Evolutionary conservation across 2,329 filamentous ascomycete genomes (phyloP).

Genomic region (Trichoderma cornu-damae): DNA sequence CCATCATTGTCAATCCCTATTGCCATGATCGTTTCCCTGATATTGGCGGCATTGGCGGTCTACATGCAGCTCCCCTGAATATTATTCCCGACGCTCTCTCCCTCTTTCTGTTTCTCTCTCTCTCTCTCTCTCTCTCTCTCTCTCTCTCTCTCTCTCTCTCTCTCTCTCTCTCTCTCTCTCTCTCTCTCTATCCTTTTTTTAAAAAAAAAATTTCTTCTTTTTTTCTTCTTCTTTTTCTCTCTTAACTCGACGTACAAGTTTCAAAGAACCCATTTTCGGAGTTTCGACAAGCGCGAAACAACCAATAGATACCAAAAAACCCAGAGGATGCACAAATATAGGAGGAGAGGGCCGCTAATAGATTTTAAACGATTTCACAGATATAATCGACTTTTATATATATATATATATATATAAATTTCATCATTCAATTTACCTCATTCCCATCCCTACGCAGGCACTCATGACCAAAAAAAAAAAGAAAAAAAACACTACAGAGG

Average conservation of each 20-base stretch:
- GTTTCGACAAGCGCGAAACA: neutral
- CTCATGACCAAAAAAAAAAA: too few species aligned
- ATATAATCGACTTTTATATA: neutral
- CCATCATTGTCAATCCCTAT: conserved; percentile 31
- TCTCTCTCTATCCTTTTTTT: neutral
- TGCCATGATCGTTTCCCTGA: conserved; percentile 28
- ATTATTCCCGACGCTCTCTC: too few species aligned
- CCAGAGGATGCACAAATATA: neutral
- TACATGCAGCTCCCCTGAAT: neutral
- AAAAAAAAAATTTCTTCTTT: too few species aligned
- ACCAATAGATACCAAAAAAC: neutral
- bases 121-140: neutral
- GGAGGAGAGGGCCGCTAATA: neutral
- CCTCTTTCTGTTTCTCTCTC: neutral
- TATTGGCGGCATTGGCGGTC: conserved; percentile 21
- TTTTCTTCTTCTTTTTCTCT: neutral
- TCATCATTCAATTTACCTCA: too few species aligned
- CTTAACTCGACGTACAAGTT: neutral
- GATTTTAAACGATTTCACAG: neutral
- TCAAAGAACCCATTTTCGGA: neutral
- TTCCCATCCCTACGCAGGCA: too few species aligned
- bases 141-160: neutral
- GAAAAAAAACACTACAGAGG: too few species aligned
- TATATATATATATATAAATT: too few species aligned
- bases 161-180: neutral